Evolutionary conservation across 306 rosid genomes (phyloP), one percentile per base, ranked within the genome.

Genomic region (Canavalia ensiformis): DNA sequence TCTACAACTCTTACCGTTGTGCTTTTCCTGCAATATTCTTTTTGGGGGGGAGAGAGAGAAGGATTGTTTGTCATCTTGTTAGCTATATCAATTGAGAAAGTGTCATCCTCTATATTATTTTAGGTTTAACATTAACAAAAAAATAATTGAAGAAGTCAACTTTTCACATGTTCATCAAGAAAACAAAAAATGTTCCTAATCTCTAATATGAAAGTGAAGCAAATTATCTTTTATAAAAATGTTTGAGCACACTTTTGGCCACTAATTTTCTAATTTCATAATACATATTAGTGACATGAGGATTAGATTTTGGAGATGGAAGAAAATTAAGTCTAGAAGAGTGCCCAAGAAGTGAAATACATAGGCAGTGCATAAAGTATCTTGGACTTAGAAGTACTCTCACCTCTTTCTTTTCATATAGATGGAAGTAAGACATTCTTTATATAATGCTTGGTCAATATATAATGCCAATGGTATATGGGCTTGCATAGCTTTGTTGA

Each of bases 241-340:
- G 49, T 11, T 5, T 51, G 3, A 46, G 49, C 62, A 72, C 46
- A 67, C 1, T 52, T 50, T 4, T 77, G 7, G 35, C 79, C 8
- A n/a, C n/a, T 69, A 4, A 2, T 6, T 18, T 11, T 69, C 25
- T 18, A 4, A 85, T 68, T 34, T 68, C 51, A 11, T 67, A 74
- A 37, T 73, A 3, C 12, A 75, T 83, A 4, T 42, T 56, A 35
- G 41, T 85, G 68, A 18, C 29, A 6, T 90, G 72, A 87, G 92
- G 98, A 97, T 87, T 94, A 94, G 97, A 94, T 66, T 85, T 90
- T 63, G 98, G 98, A 69, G 97, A 91, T 74, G 97, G 97, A 9
- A 94, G 90, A 77, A 95, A 92, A 81, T 82, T 88, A 73, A 89
- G 85, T 80, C 75, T 87, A 33, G 88, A 88, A 7, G 59, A 88